Base-by-base conservation (phyloP, 495 filamentous ascomycete species). In the Neurospora sp. region DNA sequence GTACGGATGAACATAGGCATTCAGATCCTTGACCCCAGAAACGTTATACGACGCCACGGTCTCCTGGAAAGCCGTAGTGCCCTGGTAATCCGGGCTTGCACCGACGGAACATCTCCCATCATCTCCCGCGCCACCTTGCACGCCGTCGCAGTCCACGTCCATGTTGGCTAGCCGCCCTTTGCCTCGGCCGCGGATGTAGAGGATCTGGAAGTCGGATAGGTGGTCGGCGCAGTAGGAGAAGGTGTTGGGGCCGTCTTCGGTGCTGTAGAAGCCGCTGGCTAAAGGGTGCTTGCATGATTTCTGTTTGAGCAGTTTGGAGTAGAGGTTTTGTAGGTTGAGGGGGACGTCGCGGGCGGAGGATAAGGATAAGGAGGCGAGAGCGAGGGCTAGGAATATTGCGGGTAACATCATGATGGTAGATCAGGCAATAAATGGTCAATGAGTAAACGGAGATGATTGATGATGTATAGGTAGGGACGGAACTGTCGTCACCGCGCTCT, bases 121-220 rank as follows among this genome's bases (percentile, higher is more conserved):
- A 69, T 86, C 31, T 5, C 31, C 31, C 31, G 31, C 31, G 31
- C 31, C 31, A 0, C 31, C 78, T 69, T 87, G 83, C 0, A 79
- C 76, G 5, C 90, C 90, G 74, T 92, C 90, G 76, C 90, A 91
- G 80, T 92, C 90, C 46, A 92, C 83, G 75, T 92, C 90, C 88
- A 91, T 90, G 78, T 88, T 83, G 44, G 82, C 78, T 6, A 84
- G 76, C 0, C 78, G 71, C 37, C 79, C 79, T 3, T 16, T 16
- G 53, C 74, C 69, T 0, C 72, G 74, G 27, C 53, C 53, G 53
- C 53, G 27, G 61, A 83, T 69, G 72, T 80, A 85, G 75, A 84
- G 78, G 70, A 83, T 76, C 42, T 74, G 74, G 16, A 69, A 71
- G 27, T 76, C 71, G 8, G 73, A 16, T 10, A 81, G 69, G 69